These are phyloP conservation scores for Biscogniauxia mediterranea DNA, from an alignment of 2,329 filamentous ascomycete species.

Conservation along the genomic window DNA sequence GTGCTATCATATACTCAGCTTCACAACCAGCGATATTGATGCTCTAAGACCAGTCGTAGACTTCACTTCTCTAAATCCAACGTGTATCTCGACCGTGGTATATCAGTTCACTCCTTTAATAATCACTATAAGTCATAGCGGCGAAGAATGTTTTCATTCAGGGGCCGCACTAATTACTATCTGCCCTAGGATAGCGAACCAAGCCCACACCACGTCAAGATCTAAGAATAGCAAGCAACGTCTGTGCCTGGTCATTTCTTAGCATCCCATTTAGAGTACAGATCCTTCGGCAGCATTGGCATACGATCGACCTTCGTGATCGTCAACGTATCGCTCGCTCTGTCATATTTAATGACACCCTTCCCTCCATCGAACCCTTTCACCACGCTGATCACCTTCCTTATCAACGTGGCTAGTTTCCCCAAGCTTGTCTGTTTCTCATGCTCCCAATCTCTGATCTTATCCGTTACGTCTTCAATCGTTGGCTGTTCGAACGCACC, in stretches of 20 bases:
- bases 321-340: neutral
- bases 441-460: slow-evolving; percentile 37
- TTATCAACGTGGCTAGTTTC: slow-evolving; percentile 34
- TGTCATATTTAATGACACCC: neutral
- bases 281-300: neutral
- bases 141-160: too few relatives aligned
- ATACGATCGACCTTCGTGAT: neutral
- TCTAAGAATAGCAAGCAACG: too few relatives aligned
- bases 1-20: too few relatives aligned
- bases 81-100: too few relatives aligned
- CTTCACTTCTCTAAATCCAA: too few relatives aligned
- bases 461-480: slow-evolving; percentile 36
- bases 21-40: too few relatives aligned
- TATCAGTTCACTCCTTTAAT: too few relatives aligned
- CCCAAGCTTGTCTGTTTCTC: slow-evolving; percentile 31
- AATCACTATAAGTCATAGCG: too few relatives aligned
- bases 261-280: neutral
- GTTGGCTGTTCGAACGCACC: slow-evolving; percentile 35
- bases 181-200: too few relatives aligned
- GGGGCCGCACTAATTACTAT: too few relatives aligned
- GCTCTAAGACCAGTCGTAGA: too few relatives aligned
- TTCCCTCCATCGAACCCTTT: slow-evolving; percentile 18
- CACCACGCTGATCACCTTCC: slow-evolving; percentile 28
- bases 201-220: too few relatives aligned
- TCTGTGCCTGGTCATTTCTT: neutral